Evolutionary conservation across 2,329 filamentous ascomycete genomes (phyloP).

Genomic region (Laburnicola sp.): DNA sequence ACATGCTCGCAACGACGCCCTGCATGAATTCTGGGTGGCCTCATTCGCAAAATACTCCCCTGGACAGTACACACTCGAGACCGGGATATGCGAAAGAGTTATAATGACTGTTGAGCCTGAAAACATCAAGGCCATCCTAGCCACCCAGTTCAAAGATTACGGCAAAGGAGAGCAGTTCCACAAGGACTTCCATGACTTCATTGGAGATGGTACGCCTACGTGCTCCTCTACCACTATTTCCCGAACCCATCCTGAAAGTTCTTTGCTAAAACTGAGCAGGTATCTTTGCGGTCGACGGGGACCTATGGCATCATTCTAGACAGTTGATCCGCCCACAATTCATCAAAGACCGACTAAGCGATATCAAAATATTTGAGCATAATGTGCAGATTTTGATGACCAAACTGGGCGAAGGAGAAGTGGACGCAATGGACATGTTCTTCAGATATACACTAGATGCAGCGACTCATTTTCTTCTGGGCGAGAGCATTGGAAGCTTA

Average conservation of each 20-base stretch:
- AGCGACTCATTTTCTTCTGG: conserved; percentile 83
- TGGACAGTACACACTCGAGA: conserved; percentile 63
- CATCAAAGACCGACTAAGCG: conserved; percentile 78
- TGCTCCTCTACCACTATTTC: conserved; percentile 7
- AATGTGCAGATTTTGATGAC: conserved; percentile 74
- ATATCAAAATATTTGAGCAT: conserved; percentile 78
- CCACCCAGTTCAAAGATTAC: conserved; percentile 81
- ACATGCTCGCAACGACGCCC: conserved; percentile 57
- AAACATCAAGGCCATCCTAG: conserved; percentile 89
- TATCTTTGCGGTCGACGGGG: conserved; percentile 73
- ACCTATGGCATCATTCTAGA: conserved; percentile 77
- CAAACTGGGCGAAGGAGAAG: conserved; percentile 58
- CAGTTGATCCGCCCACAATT: conserved; percentile 85
- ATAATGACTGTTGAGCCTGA: conserved; percentile 81
- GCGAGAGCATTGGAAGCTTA: conserved; percentile 69
- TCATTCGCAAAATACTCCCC: conserved; percentile 51
- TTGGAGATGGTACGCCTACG: conserved; percentile 68
- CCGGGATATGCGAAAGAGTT: conserved; percentile 60
- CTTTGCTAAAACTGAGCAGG: conserved; percentile 30
- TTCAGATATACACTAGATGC: conserved; percentile 79
- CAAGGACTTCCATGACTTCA: conserved; percentile 71
- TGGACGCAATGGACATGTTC: conserved; percentile 76
- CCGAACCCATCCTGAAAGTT: background rate
- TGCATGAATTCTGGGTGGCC: conserved; percentile 64
- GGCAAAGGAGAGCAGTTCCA: conserved; percentile 81